These are phyloP conservation scores for Cyberlindnera euphorbiiphila DNA, from an alignment of 805 yeast genomes.

Conservation along the genomic window DNA sequence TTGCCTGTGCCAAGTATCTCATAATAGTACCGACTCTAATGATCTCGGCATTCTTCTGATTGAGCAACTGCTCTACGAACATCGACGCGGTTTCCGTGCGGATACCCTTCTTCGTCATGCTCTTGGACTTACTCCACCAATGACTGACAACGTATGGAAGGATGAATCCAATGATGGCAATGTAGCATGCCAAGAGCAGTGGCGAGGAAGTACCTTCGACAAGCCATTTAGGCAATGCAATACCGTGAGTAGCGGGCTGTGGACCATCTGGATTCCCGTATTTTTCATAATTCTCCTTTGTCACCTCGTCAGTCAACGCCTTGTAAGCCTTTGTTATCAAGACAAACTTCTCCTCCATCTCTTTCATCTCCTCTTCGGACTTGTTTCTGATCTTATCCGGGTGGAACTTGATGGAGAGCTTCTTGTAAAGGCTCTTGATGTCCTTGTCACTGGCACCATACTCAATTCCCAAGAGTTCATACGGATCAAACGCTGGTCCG, in stretches of 20 bases:
- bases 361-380: conserved; percentile 49
- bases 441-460: conserved; percentile 63
- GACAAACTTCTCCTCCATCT: conserved; percentile 73
- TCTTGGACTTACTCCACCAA: conserved; percentile 87
- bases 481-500: conserved; percentile 75
- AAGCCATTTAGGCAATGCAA: conserved; percentile 88
- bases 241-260: conserved; percentile 84
- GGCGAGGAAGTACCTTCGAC: conserved; percentile 79
- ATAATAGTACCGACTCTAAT: conserved; percentile 54
- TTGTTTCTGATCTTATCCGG: conserved; percentile 83
- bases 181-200: conserved; percentile 59
- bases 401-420: conserved; percentile 81
- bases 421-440: conserved; percentile 78
- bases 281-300: conserved; percentile 73
- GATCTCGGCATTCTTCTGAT: conserved; percentile 64
- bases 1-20: conserved; percentile 58
- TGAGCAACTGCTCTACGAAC: conserved; percentile 68
- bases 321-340: conserved; percentile 88
- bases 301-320: conserved; percentile 86
- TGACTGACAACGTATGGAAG: conserved; percentile 77
- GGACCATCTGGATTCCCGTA: conserved; percentile 99
- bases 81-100: conserved; percentile 79
- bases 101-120: conserved; percentile 78
- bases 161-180: conserved; percentile 67
- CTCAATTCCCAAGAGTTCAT: conserved; percentile 74